A percentile compares a stretch with the other conserved stretches of the same genome.
Evolutionary conservation across 371 early-diverging fungal species (phyloP).

Genomic region (Mortierella sp.): DNA sequence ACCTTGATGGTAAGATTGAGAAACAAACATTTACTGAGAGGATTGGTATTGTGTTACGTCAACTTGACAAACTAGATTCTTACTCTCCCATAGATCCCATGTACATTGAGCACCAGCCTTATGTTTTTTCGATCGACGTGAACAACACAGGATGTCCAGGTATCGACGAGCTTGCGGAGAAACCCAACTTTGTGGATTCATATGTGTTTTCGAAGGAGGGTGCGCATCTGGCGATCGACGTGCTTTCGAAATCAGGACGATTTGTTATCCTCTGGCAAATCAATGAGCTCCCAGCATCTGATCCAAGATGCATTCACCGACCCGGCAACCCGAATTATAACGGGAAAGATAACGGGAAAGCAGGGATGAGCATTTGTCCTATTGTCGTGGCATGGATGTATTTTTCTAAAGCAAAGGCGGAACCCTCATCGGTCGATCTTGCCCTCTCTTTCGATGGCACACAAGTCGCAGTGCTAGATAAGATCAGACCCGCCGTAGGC

Average conservation of each 20-base stretch:
- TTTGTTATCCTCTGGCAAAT: background rate
- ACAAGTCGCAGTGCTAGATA: background rate
- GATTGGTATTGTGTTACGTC: background rate
- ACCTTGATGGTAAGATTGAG: background rate
- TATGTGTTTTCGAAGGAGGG: conserved; percentile 9
- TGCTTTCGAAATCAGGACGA: background rate
- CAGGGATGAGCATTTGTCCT: background rate
- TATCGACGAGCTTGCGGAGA: background rate
- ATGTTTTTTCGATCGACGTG: background rate
- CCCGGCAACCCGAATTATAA: background rate
- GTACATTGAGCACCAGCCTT: conserved; percentile 6
- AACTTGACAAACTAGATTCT: background rate
- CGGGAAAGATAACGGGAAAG: background rate
- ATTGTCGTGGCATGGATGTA: conserved; percentile 1
- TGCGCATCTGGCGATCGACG: background rate
- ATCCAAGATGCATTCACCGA: background rate
- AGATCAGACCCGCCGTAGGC: background rate
- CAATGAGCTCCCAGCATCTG: background rate
- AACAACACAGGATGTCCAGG: conserved; percentile 4
- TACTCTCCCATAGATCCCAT: background rate
- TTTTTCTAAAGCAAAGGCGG: background rate
- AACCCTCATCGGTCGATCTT: background rate
- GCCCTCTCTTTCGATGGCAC: conserved; percentile 5
- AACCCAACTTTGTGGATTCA: conserved; percentile 9
- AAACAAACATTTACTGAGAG: background rate